These are phyloP conservation scores for Barnettozyma sucrosica DNA, from an alignment of 805 yeast genomes.

Conservation along the genomic window DNA sequence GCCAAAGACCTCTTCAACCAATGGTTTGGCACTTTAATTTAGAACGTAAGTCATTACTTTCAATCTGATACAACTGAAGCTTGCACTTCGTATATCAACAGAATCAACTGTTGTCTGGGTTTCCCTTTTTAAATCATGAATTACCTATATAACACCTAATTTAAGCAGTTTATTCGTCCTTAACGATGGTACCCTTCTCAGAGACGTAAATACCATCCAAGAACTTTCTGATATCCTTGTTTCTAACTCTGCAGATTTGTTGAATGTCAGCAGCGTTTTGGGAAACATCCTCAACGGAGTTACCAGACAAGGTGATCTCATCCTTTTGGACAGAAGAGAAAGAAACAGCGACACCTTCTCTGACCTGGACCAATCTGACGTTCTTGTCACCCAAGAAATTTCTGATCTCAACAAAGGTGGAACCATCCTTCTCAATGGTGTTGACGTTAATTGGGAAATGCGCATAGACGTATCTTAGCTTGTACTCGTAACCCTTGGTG, in stretches of 20 bases:
- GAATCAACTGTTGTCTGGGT: conserved; percentile 11
- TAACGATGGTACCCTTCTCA: conserved; percentile 83
- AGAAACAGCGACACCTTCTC: conserved; percentile 85
- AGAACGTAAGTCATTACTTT: neutral
- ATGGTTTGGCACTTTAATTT: neutral
- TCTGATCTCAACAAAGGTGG: conserved; percentile 86
- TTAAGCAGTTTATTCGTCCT: conserved; percentile 38
- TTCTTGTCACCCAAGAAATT: conserved; percentile 99
- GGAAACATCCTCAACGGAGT: conserved; percentile 95
- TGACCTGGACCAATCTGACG: conserved; percentile 81
- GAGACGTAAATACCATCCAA: conserved; percentile 99
- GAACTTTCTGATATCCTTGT: conserved; percentile 99
- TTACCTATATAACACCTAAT: conserved; percentile 6
- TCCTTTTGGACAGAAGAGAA: conserved; percentile 84
- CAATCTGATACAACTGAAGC: neutral
- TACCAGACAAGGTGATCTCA: conserved; percentile 88
- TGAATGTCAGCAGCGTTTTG: conserved; percentile 98
- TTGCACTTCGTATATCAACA: conserved; percentile 9
- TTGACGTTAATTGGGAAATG: conserved; percentile 99
- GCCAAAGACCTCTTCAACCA: neutral
- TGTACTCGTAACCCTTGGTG: conserved; percentile 98
- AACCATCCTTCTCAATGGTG: conserved; percentile 72
- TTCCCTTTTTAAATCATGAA: conserved; percentile 10
- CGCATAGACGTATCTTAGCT: conserved; percentile 99
- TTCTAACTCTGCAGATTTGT: conserved; percentile 97